These are phyloP conservation scores for Elasticomyces elasticus DNA, from an alignment of 495 filamentous ascomycete species.

Conservation along the genomic window DNA sequence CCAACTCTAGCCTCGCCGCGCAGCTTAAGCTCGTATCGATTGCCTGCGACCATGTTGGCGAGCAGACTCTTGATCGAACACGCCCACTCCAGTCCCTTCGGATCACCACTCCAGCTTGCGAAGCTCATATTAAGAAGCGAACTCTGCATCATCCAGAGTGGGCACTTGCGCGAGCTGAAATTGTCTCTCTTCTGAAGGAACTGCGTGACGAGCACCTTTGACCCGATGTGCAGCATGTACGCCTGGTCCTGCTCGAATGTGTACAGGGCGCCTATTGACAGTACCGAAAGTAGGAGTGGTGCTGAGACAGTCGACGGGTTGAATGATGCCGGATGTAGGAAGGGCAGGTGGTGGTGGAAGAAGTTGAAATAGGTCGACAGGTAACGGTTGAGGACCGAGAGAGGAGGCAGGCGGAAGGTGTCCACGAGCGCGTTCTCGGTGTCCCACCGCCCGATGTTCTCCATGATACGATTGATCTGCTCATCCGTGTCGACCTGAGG, in stretches of 20 bases:
- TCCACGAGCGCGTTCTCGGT: conserved; percentile 73
- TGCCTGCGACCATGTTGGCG: conserved; percentile 97
- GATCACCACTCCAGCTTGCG: conserved; percentile 97
- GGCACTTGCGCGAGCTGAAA: conserved; percentile 97
- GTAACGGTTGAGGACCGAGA: conserved; percentile 73
- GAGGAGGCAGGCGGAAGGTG: conserved; percentile 75
- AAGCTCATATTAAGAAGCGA: conserved; percentile 97
- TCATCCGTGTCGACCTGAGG: conserved; percentile 55
- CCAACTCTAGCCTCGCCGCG: conserved; percentile 81
- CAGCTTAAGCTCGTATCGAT: conserved; percentile 89
- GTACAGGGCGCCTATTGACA: conserved; percentile 94
- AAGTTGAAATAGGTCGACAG: conserved; percentile 91
- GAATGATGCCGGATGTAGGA: conserved; percentile 91
- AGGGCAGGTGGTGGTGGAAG: conserved; percentile 94
- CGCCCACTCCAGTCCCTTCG: conserved; percentile 96
- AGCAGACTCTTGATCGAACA: conserved; percentile 97
- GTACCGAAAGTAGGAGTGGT: conserved; percentile 75
- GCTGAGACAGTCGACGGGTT: conserved; percentile 65
- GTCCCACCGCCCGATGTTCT: conserved; percentile 74
- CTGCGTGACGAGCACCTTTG: conserved; percentile 91
- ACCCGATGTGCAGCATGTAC: conserved; percentile 93
- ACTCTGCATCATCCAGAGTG: conserved; percentile 94
- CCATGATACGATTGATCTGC: conserved; percentile 68
- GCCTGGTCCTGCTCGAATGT: conserved; percentile 95
- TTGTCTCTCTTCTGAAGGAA: conserved; percentile 97